These are phyloP conservation scores for Colletotrichum paranaense DNA, from an alignment of 2,329 filamentous ascomycete genomes.

Conservation along the genomic window DNA sequence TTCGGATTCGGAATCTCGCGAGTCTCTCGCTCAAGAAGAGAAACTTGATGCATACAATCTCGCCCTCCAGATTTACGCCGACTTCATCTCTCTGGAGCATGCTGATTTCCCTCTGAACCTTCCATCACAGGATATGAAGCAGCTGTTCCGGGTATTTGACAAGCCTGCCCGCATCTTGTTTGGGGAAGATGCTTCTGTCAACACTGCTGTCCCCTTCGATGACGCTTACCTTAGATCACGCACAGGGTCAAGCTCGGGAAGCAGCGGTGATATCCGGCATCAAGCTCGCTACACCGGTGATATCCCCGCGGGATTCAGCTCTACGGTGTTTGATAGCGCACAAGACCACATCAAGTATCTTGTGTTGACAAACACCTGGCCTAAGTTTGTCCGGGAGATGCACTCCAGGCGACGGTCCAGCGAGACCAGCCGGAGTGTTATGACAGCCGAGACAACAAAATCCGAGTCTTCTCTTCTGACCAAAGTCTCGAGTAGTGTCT, in stretches of 20 bases:
- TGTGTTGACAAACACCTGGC: constrained; percentile 77
- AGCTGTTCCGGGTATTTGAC: constrained; percentile 57
- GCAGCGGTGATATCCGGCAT: background rate
- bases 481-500: constrained; percentile 30
- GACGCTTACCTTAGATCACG: background rate
- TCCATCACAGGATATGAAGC: constrained; percentile 53
- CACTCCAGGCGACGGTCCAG: constrained; percentile 35
- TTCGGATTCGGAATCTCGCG: background rate
- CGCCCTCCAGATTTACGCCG: constrained; percentile 60
- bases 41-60: constrained; percentile 50
- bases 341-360: constrained; percentile 73
- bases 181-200: constrained; percentile 34
- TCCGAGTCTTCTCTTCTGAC: constrained; percentile 37
- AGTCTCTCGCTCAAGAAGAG: background rate
- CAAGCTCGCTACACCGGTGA: constrained; percentile 51
- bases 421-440: constrained; percentile 38
- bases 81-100: constrained; percentile 57
- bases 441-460: constrained; percentile 26
- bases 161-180: constrained; percentile 48
- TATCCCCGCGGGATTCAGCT: constrained; percentile 60
- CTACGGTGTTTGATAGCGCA: constrained; percentile 67
- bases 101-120: constrained; percentile 65
- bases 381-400: constrained; percentile 61
- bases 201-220: constrained; percentile 36
- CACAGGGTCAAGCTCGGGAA: background rate